Evolutionary conservation across 805 yeast species (phyloP).

Genomic region (Metschnikowia cubensis): DNA sequence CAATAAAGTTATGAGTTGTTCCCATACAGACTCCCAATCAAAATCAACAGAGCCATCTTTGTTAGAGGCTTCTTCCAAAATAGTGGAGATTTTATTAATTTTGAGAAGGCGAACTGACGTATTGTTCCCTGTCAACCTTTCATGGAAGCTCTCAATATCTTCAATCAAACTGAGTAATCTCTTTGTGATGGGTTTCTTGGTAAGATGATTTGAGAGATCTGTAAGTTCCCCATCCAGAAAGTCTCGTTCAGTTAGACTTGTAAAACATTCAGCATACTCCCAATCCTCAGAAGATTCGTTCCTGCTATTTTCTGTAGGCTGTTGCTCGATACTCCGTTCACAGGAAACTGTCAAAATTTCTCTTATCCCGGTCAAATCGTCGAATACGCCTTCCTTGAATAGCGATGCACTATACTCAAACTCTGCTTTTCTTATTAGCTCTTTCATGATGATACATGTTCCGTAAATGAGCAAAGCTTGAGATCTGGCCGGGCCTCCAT

Average conservation of each 20-base stretch:
- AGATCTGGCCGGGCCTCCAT: not conserved
- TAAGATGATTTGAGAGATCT: not conserved
- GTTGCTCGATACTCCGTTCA: not conserved
- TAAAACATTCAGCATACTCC: not conserved
- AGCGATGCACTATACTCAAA: constrained; percentile 44
- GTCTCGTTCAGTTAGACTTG: not conserved
- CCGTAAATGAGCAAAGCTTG: constrained; percentile 41
- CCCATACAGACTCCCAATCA: constrained; percentile 30
- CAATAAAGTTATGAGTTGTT: constrained; percentile 17
- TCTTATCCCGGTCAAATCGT: constrained; percentile 35
- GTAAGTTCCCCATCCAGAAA: constrained; percentile 1
- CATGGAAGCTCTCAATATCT: not conserved
- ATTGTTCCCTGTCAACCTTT: not conserved
- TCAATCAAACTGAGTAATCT: not conserved
- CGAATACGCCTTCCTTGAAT: constrained; percentile 69
- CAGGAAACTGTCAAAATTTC: not conserved
- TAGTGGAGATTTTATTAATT: not conserved
- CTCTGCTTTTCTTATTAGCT: constrained; percentile 43
- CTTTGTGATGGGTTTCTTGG: not conserved
- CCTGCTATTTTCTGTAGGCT: not conserved
- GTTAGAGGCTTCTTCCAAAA: not conserved
- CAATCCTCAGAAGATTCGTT: not conserved
- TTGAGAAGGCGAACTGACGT: not conserved
- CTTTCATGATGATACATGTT: constrained; percentile 45
- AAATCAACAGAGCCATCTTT: not conserved